Evolutionary conservation across 2,329 filamentous ascomycete genomes (phyloP).

Genomic region (Aspergillus sp.): DNA sequence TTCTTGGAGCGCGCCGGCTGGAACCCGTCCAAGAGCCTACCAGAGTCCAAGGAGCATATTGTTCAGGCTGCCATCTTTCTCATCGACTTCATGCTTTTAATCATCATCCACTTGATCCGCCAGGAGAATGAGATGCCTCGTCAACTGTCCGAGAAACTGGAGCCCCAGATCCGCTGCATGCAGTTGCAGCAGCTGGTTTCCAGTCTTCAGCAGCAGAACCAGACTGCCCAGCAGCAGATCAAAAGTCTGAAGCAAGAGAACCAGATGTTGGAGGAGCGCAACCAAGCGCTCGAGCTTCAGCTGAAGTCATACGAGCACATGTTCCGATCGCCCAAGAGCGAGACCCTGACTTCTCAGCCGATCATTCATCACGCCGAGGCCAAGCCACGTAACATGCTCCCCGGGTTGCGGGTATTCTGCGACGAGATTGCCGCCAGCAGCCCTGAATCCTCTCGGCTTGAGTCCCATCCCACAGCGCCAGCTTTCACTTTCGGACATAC

Average conservation of each 20-base stretch:
- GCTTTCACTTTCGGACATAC: conserved; percentile 34
- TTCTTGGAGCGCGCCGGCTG: conserved; percentile 44
- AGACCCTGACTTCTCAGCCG: conserved; percentile 30
- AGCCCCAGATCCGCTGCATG: conserved; percentile 43
- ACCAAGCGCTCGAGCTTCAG: conserved; percentile 41
- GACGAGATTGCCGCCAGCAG: conserved; percentile 33
- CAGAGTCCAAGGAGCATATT: conserved; percentile 46
- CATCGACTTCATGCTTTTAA: conserved; percentile 42
- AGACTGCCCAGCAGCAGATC: conserved; percentile 37
- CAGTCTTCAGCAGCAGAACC: conserved; percentile 41
- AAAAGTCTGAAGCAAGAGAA: conserved; percentile 39
- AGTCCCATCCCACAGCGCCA: conserved; percentile 26
- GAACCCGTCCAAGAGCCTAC: conserved; percentile 43
- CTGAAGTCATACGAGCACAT: conserved; percentile 43
- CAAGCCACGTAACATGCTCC: conserved; percentile 37
- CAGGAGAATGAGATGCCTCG: conserved; percentile 38
- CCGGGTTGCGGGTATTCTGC: conserved; percentile 39
- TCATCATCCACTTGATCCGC: conserved; percentile 39
- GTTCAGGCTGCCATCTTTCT: conserved; percentile 42
- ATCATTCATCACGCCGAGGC: conserved; percentile 30
- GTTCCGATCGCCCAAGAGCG: conserved; percentile 40
- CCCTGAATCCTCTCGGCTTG: conserved; percentile 28
- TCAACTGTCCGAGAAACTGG: conserved; percentile 41
- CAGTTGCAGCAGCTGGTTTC: conserved; percentile 39
- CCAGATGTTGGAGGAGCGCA: conserved; percentile 37